Evolutionary conservation across 1,139 yeast genomes (phyloP), one percentile per base, ranked within the genome.

Genomic region (Saccharomyces hybrid): DNA sequence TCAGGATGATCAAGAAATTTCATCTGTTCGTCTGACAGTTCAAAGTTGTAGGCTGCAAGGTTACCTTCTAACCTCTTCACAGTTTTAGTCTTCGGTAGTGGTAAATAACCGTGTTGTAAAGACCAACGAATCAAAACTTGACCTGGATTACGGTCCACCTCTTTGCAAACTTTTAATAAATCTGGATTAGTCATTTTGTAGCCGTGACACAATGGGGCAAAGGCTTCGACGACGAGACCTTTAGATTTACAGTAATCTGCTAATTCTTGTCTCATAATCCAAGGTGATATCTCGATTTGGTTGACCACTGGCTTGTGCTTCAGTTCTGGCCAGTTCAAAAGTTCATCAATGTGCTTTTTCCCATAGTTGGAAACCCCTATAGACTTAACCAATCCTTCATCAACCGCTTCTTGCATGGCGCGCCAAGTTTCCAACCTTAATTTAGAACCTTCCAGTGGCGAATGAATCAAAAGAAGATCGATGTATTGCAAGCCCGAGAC

Each of bases 341-440:
- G 72, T 68, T 85, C 86, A 58, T 81, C 73, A 14, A 86, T 64
- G 64, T 85, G 90, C 31, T 75, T 75, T n/a, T 67, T 67, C 26
- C 89, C 89, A 65, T 79, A 85, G 64, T 84, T 85, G 1, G 88
- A 83, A 16, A 86, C 89, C 16, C 91, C 91, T 52, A 85, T 80
- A 14, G 77, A 75, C 60, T 77, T 79, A 28, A 83, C 80, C 29
- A 71, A 62, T 0, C 86, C 86, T 25, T 67, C 70, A 48, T 75
- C 80, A n/a, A 81, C 83, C 1, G 83, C 83, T 55, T 83, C 86
- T 66, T 84, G 85, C 78, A 83, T 75, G 2, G 86, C 87, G 57
- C 67, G 70, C 75, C 80, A 84, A 5, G 84, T 80, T 54, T 78
- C 84, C 27, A 81, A 63, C 60, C 89, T 72, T 55, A 72, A 68